Evolutionary conservation across 345 rosid genomes (phyloP).

Genomic region (Dipteronia sinensis): DNA sequence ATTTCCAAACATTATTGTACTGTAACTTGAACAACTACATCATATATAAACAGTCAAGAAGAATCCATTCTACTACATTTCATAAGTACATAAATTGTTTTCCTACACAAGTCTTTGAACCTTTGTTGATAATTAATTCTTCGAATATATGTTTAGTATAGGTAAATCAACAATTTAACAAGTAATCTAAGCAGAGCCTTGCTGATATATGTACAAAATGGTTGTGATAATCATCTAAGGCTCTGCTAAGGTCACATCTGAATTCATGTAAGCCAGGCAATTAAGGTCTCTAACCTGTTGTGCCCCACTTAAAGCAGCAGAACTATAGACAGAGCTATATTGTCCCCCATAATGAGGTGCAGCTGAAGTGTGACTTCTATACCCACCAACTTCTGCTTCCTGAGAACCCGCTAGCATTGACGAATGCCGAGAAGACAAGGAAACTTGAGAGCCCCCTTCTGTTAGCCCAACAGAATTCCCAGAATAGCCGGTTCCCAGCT

Average conservation of each 20-base stretch:
- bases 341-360: conserved; percentile 73
- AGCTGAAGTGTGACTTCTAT: conserved; percentile 59
- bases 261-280: background rate
- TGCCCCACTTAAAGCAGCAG: conserved; percentile 55
- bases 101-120: background rate
- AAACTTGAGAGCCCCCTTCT: conserved; percentile 66
- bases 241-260: background rate
- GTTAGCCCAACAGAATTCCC: conserved; percentile 65
- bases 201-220: background rate
- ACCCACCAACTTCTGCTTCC: conserved; percentile 69
- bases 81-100: background rate
- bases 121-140: conserved; percentile 3
- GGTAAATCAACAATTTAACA: background rate
- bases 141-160: background rate
- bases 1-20: background rate
- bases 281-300: conserved; percentile 54
- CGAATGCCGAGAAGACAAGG: conserved; percentile 64
- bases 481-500: conserved; percentile 66
- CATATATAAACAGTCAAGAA: conserved; percentile 5
- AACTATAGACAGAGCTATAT: conserved; percentile 67
- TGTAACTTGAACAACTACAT: background rate
- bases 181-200: background rate
- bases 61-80: background rate
- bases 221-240: background rate
- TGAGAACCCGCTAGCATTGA: conserved; percentile 59